phyloP scores from a whole-genome alignment of 2,329 filamentous ascomycete genomes.

The Davidsoniella neocaledoniae region DNA sequence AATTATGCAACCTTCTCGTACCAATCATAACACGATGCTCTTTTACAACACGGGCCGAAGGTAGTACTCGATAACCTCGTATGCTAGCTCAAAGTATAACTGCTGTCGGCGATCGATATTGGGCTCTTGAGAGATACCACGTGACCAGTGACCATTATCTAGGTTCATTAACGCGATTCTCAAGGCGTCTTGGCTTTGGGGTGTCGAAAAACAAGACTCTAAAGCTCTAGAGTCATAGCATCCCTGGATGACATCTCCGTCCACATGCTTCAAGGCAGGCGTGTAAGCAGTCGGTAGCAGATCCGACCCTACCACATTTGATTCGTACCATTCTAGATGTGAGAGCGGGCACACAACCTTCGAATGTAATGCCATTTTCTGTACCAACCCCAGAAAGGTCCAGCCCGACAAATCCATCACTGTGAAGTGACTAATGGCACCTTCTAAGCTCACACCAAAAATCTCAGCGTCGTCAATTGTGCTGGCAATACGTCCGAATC shows the following conservation, averaged over 20 bases:
- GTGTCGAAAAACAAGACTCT: conserved; percentile 23
- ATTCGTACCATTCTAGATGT: neutral
- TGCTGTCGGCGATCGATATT: conserved; percentile 15
- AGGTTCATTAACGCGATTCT: conserved; percentile 16
- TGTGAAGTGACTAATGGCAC: conserved; percentile 52
- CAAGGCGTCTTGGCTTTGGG: too few relatives aligned
- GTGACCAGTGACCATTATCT: conserved; percentile 28
- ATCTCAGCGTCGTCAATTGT: conserved; percentile 32
- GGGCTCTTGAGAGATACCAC: conserved; percentile 17
- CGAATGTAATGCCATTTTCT: conserved; percentile 40
- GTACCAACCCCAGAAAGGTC: conserved; percentile 54
- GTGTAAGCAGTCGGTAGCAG: conserved; percentile 21
- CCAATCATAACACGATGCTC: neutral
- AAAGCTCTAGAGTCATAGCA: conserved; percentile 32
- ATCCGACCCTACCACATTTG: neutral
- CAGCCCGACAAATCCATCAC: conserved; percentile 46
- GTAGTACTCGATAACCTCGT: conserved; percentile 37
- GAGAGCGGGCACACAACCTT: conserved; percentile 8
- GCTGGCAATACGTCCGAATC: conserved; percentile 27
- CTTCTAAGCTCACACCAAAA: conserved; percentile 52
- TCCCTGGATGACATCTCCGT: conserved; percentile 47
- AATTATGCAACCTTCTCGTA: too few relatives aligned
- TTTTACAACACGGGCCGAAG: conserved; percentile 31
- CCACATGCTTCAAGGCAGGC: conserved; percentile 38
- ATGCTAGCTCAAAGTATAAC: conserved; percentile 31